A percentile compares a stretch with the other conserved stretches of the same genome.
These are phyloP conservation scores for Potentilla sterilis DNA, from an alignment of 306 rosid species.

Conservation along the genomic window DNA sequence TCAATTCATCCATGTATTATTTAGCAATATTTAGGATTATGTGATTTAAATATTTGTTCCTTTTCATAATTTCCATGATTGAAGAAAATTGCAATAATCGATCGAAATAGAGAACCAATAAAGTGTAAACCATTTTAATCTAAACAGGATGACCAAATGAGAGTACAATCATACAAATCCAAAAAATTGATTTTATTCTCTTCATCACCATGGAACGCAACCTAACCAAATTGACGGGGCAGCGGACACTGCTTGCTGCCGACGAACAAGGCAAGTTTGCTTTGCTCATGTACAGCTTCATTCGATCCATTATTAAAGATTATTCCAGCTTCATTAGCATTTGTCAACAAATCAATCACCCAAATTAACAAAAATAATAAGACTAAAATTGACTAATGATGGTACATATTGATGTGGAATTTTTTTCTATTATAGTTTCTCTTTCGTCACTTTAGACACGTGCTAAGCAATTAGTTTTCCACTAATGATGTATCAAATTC, in stretches of 20 bases:
- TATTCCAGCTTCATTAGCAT: neutral
- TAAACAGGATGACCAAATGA: neutral
- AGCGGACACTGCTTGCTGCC: neutral
- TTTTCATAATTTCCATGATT: neutral
- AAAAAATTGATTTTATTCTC: neutral
- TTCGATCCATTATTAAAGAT: neutral
- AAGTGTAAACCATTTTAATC: neutral
- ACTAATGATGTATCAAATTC: neutral
- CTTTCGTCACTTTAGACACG: neutral
- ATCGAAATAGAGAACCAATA: neutral
- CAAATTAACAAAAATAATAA: neutral
- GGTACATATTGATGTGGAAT: neutral
- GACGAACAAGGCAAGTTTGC: neutral
- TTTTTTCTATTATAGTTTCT: neutral
- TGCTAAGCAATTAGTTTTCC: neutral
- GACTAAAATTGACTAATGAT: neutral
- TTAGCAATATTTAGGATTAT: too few relatives aligned
- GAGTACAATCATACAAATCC: neutral
- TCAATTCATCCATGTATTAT: neutral
- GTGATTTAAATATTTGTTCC: neutral
- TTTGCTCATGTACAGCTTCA: neutral
- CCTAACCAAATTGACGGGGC: constrained; percentile 3
- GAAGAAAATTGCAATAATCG: neutral
- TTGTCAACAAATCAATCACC: neutral
- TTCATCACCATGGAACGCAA: neutral